Conservation (phyloP, 768 basidiomycete genomes). For the Baorangia bicolor region DNA sequence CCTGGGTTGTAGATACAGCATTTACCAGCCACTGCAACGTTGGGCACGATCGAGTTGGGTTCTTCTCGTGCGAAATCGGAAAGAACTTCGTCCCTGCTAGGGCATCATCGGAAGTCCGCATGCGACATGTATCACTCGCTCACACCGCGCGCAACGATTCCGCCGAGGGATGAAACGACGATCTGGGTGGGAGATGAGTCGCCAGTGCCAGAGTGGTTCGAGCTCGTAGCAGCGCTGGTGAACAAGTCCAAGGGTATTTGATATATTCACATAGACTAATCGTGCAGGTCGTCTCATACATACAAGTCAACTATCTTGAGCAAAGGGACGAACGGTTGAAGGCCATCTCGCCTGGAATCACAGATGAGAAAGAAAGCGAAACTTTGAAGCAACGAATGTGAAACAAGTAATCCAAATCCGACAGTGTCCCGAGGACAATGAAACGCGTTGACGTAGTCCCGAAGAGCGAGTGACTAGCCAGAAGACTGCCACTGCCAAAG, state of each 20-base stretch:
- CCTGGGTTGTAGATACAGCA: not conserved
- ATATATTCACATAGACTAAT: not conserved
- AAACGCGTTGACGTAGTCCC: not conserved
- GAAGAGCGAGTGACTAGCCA: not conserved
- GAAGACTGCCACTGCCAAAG: not conserved
- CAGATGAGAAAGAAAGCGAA: not conserved
- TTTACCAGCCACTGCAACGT: not conserved
- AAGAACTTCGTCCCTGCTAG: too few relatives aligned
- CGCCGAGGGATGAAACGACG: too few relatives aligned
- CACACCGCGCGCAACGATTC: not conserved
- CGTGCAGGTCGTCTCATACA: slow-evolving; percentile 1
- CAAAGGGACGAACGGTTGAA: not conserved
- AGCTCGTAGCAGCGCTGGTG: too few relatives aligned
- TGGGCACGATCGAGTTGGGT: not conserved
- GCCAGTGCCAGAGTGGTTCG: too few relatives aligned
- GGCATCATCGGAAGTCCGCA: too few relatives aligned
- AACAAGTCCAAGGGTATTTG: not conserved
- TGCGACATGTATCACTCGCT: not conserved
- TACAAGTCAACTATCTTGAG: not conserved
- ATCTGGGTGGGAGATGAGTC: too few relatives aligned
- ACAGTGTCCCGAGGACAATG: not conserved
- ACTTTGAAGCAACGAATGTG: slow-evolving; percentile 5
- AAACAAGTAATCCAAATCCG: slow-evolving; percentile 4
- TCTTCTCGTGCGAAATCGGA: not conserved
- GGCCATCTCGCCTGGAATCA: not conserved